Evolutionary conservation across 352 stramenopile species (phyloP).

Genomic region (Phytophthora boehmeriae): DNA sequence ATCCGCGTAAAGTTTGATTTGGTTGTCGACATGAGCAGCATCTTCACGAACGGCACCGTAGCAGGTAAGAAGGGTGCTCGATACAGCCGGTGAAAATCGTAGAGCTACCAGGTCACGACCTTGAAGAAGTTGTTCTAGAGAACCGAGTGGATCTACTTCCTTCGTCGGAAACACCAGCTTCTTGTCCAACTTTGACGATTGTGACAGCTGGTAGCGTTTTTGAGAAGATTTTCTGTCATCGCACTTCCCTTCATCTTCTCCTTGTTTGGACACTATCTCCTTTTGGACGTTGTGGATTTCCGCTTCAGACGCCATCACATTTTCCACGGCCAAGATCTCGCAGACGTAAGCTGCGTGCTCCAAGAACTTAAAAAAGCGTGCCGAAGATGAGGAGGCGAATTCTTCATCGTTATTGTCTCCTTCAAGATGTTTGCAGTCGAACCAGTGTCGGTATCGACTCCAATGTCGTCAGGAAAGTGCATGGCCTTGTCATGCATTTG

Average conservation of each 20-base stretch:
- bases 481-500: constrained; percentile 55
- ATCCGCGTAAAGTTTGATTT: constrained; percentile 21
- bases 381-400: constrained; percentile 32
- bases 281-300: constrained; percentile 14
- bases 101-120: constrained; percentile 40
- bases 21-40: constrained; percentile 4
- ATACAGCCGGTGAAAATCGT: constrained; percentile 56
- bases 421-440: neutral
- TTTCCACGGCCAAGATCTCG: constrained; percentile 61
- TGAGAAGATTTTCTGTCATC: constrained; percentile 2
- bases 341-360: constrained; percentile 63
- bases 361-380: constrained; percentile 68
- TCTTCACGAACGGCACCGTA: constrained; percentile 28
- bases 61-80: constrained; percentile 51
- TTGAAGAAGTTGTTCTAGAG: constrained; percentile 37
- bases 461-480: constrained; percentile 81
- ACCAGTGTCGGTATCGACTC: constrained; percentile 45
- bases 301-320: constrained; percentile 35
- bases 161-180: constrained; percentile 33
- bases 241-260: constrained; percentile 22
- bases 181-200: constrained; percentile 38
- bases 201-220: constrained; percentile 42
- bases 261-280: constrained; percentile 11
- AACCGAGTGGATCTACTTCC: constrained; percentile 14
- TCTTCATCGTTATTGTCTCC: constrained; percentile 26